Conservation (phyloP, 306 rosid genomes). For the Quercus berberidifolia region DNA sequence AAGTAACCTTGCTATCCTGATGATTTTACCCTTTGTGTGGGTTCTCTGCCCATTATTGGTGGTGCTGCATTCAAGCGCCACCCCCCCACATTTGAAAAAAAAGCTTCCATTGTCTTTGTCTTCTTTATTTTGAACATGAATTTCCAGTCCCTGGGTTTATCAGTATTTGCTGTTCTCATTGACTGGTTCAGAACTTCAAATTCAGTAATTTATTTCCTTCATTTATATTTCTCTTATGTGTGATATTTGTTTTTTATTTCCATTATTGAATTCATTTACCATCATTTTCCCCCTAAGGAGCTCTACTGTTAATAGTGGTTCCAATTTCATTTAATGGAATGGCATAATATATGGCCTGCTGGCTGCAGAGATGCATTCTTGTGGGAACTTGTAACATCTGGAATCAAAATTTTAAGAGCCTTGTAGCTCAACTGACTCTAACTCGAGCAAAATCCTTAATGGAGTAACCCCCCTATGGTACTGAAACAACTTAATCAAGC, state of each 20-base stretch:
- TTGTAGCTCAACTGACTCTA: no score
- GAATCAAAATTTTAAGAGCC: no score
- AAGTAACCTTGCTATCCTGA: background rate
- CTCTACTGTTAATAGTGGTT: background rate
- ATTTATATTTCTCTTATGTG: background rate
- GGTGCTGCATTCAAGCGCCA: conserved; percentile 4
- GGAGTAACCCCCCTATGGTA: no score
- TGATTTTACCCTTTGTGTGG: conserved; percentile 12
- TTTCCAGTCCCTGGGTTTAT: conserved; percentile 20
- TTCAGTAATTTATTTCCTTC: conserved; percentile 21
- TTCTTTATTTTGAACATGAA: conserved; percentile 14
- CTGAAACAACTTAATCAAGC: no score
- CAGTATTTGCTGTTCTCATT: conserved; percentile 10
- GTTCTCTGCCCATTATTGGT: conserved; percentile 11
- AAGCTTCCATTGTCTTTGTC: conserved; percentile 8
- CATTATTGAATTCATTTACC: background rate
- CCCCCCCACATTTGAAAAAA: conserved; percentile 3
- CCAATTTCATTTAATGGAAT: background rate
- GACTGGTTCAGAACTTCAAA: conserved; percentile 22
- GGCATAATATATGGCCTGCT: background rate
- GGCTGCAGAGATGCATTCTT: background rate
- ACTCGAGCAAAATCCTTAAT: no score
- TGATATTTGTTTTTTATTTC: background rate
- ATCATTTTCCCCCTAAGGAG: background rate
- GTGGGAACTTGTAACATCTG: background rate